A percentile compares a stretch with the other conserved stretches of the same genome.
phyloP scores from a whole-genome alignment of 441 rosid genomes.

The Flueggea neowawraea region DNA sequence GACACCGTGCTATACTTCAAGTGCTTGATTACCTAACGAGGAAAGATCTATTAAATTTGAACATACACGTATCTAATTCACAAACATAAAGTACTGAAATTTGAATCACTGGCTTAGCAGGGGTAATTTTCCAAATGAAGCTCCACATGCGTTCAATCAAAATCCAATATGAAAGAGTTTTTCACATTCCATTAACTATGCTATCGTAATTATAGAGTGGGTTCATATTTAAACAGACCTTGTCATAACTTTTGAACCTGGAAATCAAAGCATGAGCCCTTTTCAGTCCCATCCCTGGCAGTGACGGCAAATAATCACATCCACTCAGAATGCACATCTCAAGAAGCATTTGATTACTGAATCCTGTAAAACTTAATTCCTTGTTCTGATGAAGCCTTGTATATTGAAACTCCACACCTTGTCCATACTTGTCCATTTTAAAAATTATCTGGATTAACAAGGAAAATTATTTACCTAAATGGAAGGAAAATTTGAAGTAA shows the following conservation, averaged over 20 bases:
- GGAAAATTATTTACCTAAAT: neutral
- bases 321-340: conserved; percentile 99
- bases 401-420: conserved; percentile 76
- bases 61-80: conserved; percentile 10
- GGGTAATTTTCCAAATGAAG: neutral
- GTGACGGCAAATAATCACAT: conserved; percentile 92
- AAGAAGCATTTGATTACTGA: conserved; percentile 81
- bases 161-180: neutral
- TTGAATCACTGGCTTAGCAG: neutral
- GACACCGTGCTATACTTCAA: conserved; percentile 70
- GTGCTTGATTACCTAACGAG: conserved; percentile 79
- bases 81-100: neutral
- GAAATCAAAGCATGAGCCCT: conserved; percentile 84
- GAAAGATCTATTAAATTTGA: conserved; percentile 12
- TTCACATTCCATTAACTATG: neutral
- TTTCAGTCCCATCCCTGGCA: conserved; percentile 95
- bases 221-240: conserved; percentile 37
- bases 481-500: conserved; percentile 5
- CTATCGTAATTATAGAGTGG: neutral
- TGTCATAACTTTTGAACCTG: conserved; percentile 77
- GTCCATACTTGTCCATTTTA: conserved; percentile 98
- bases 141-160: neutral
- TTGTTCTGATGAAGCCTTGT: conserved; percentile 67
- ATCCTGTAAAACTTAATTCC: conserved; percentile 68
- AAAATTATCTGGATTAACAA: conserved; percentile 59